These are phyloP conservation scores for Tilletiaria anomala DNA, from an alignment of 1,284 basidiomycete species.

Conservation along the genomic window DNA sequence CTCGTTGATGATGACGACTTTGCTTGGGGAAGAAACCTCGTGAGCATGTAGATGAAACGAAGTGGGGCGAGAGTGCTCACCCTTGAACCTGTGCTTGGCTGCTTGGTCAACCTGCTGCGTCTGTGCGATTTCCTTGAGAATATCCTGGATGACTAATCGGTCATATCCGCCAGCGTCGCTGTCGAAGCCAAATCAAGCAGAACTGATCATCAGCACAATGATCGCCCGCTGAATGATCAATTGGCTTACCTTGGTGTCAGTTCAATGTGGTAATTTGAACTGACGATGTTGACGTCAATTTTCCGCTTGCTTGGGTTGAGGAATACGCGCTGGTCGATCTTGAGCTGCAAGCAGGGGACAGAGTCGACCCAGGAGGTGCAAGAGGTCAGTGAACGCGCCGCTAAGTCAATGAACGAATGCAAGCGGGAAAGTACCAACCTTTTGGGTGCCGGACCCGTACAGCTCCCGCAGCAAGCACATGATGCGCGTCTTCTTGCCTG, in stretches of 20 bases:
- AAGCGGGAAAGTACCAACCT: conserved; percentile 47
- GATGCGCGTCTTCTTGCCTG: conserved; percentile 96
- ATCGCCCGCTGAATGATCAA: neutral
- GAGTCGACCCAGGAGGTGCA: neutral
- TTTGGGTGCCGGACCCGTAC: conserved; percentile 83
- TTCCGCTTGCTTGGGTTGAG: conserved; percentile 86
- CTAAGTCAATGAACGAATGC: neutral
- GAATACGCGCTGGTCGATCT: conserved; percentile 96
- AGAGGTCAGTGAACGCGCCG: neutral
- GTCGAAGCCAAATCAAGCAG: conserved; percentile 3
- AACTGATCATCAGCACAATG: no score
- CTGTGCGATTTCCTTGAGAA: conserved; percentile 95
- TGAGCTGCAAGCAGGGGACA: conserved; percentile 50
- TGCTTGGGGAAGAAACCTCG: neutral
- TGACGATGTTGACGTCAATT: conserved; percentile 85
- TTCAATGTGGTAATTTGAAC: conserved; percentile 88
- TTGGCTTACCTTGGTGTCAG: conserved; percentile 75
- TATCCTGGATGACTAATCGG: conserved; percentile 85
- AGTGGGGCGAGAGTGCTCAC: conserved; percentile 44
- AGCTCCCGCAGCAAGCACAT: conserved; percentile 63
- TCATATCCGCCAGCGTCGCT: conserved; percentile 96
- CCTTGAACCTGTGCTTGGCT: conserved; percentile 92
- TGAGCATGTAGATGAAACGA: no score
- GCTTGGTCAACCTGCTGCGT: conserved; percentile 94
- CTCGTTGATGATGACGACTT: conserved; percentile 97